Evolutionary conservation across 306 rosid species (phyloP).

Genomic region (Malus asiatica): DNA sequence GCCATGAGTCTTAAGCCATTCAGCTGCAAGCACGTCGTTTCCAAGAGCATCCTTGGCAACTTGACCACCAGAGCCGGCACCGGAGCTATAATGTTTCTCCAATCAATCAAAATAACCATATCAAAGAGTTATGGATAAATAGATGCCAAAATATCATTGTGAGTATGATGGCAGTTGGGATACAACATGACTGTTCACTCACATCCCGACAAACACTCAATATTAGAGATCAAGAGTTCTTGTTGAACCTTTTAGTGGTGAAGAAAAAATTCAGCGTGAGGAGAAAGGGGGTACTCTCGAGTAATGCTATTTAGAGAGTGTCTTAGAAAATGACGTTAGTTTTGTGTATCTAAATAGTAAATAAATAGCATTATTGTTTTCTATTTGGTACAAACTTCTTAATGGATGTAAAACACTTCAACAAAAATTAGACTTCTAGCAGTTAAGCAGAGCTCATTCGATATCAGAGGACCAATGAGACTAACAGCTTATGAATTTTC

Average conservation of each 20-base stretch:
- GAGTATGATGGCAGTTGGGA: background rate
- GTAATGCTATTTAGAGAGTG: background rate
- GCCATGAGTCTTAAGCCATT: slow-evolving; percentile 83
- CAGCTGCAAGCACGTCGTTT: slow-evolving; percentile 63
- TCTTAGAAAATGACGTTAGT: background rate
- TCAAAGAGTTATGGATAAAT: background rate
- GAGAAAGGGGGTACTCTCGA: background rate
- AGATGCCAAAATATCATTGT: background rate
- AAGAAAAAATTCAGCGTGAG: background rate
- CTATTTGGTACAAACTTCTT: background rate
- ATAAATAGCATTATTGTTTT: background rate
- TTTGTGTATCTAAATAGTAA: background rate
- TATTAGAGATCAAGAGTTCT: background rate
- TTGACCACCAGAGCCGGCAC: slow-evolving; percentile 36
- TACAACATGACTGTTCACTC: background rate
- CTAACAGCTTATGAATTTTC: too few relatives aligned
- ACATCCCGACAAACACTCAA: background rate
- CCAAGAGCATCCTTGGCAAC: slow-evolving; percentile 88
- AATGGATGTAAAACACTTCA: background rate
- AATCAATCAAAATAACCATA: background rate
- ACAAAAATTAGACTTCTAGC: background rate
- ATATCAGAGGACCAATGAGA: background rate
- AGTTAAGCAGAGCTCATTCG: background rate
- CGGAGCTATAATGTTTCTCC: slow-evolving; percentile 34
- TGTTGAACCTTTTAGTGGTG: background rate